Evolutionary conservation across 2,329 filamentous ascomycete genomes (phyloP).

Genomic region (Mycosphaerella sp.): DNA sequence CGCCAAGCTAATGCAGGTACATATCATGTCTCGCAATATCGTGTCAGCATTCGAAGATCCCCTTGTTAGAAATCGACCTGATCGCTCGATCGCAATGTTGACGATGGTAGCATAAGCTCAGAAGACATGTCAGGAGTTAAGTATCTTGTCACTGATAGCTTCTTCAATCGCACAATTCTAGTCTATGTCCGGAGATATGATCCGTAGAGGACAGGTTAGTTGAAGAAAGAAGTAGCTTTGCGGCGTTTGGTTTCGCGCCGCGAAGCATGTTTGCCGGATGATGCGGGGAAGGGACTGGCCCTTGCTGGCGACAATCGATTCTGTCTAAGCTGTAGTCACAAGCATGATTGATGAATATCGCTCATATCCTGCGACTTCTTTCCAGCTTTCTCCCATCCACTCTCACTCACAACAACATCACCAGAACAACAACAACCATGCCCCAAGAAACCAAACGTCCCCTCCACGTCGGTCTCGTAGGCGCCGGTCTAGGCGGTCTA

Average conservation of each 20-base stretch:
- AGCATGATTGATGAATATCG: not conserved
- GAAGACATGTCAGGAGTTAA: no score
- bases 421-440: not conserved
- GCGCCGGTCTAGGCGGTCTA: constrained; percentile 37
- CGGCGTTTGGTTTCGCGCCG: no score
- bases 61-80: no score
- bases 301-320: no score
- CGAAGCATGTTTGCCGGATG: not conserved
- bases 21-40: not conserved
- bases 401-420: not conserved
- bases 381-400: not conserved
- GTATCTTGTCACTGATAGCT: no score
- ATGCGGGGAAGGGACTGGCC: not conserved
- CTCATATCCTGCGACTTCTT: not conserved
- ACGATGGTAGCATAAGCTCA: no score
- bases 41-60: no score
- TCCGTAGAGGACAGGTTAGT: no score
- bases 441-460: not conserved
- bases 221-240: no score
- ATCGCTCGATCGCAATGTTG: no score
- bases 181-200: no score
- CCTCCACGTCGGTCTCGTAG: constrained; percentile 21
- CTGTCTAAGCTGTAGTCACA: not conserved
- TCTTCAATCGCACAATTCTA: no score
- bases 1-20: not conserved